Evolutionary conservation across 768 basidiomycete genomes (phyloP).

Genomic region (Rhizopogon vinicolor): DNA sequence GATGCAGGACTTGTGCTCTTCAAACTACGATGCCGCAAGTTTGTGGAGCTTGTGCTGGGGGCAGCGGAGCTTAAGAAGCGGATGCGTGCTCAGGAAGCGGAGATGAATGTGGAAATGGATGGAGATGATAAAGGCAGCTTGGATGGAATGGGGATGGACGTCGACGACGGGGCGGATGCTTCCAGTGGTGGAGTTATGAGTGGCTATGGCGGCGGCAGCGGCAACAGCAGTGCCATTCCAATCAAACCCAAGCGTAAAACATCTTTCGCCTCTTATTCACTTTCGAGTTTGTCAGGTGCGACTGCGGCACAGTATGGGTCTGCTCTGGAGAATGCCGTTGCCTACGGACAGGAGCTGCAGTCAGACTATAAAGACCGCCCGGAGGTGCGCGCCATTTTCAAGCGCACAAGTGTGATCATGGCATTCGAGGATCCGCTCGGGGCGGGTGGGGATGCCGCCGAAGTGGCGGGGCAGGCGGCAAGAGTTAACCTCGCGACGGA

Average conservation of each 20-base stretch:
- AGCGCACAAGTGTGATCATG: constrained; percentile 73
- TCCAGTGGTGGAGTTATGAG: constrained; percentile 7
- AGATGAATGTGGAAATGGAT: constrained; percentile 26
- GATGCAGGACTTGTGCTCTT: constrained; percentile 73
- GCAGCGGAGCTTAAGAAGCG: constrained; percentile 66
- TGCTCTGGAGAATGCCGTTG: constrained; percentile 60
- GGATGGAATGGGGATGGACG: constrained; percentile 57
- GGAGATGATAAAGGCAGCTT: constrained; percentile 34
- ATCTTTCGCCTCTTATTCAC: constrained; percentile 23
- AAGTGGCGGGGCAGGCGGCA: constrained; percentile 65
- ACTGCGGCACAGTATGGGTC: constrained; percentile 43
- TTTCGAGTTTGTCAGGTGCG: constrained; percentile 16
- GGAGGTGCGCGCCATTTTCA: constrained; percentile 62
- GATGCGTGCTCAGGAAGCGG: constrained; percentile 40
- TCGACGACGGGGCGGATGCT: constrained; percentile 32
- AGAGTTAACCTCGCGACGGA: constrained; percentile 66
- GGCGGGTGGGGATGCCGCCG: constrained; percentile 60
- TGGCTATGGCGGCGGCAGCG: constrained; percentile 7
- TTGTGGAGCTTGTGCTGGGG: constrained; percentile 76
- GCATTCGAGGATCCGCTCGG: constrained; percentile 74
- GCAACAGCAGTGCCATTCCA: constrained; percentile 22
- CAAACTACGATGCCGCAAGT: constrained; percentile 79
- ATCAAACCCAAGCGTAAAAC: constrained; percentile 25
- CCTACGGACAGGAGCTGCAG: constrained; percentile 70
- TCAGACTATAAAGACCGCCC: constrained; percentile 63